phyloP scores from a whole-genome alignment of 169 alveolate species.

The Besnoitia besnoiti region DNA sequence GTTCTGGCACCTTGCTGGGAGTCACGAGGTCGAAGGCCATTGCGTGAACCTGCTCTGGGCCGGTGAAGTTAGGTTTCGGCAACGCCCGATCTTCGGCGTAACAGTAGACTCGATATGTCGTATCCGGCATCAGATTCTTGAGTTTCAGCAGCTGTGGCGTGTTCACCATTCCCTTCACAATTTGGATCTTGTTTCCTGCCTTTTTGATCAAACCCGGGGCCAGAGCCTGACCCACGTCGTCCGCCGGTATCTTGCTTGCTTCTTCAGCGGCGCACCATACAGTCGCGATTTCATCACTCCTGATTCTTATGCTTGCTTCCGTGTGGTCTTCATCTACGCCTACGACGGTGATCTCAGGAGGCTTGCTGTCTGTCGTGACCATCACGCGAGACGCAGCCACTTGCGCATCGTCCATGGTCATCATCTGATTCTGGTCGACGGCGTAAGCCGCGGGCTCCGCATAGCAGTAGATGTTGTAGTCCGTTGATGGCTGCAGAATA shows the following conservation, averaged over 20 bases:
- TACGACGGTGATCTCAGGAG: conserved; percentile 47
- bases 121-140: conserved; percentile 68
- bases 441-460: conserved; percentile 67
- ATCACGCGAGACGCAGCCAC: conserved; percentile 62
- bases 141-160: conserved; percentile 48
- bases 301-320: conserved; percentile 20
- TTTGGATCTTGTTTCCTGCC: conserved; percentile 45
- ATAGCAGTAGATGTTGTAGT: conserved; percentile 75
- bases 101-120: conserved; percentile 70
- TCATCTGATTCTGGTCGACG: neutral
- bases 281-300: conserved; percentile 70
- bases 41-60: conserved; percentile 54
- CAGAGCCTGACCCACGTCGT: neutral
- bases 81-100: conserved; percentile 75
- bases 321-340: conserved; percentile 37
- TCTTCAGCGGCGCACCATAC: conserved; percentile 64
- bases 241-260: conserved; percentile 19
- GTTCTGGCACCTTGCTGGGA: conserved; percentile 71
- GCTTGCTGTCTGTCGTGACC: conserved; percentile 65
- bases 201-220: conserved; percentile 40
- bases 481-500: conserved; percentile 71
- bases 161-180: conserved; percentile 59
- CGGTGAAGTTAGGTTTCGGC: conserved; percentile 72
- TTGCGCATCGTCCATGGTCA: conserved; percentile 51
- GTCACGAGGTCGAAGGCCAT: conserved; percentile 61